These are phyloP conservation scores for Saturnispora silvae DNA, from an alignment of 805 yeast species.

Conservation along the genomic window DNA sequence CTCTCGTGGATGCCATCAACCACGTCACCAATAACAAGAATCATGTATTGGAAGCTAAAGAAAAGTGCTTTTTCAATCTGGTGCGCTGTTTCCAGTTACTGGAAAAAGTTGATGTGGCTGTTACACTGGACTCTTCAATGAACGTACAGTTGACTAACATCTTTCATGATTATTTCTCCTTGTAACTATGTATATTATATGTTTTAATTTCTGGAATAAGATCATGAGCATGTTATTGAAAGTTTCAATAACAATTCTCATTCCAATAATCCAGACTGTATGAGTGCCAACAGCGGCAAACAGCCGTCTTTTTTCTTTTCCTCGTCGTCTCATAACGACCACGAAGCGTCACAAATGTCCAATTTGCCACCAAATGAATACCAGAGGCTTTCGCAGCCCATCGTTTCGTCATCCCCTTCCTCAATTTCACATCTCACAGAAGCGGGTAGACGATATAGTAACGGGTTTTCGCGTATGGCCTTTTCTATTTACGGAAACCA, in stretches of 20 bases:
- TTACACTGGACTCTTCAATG: neutral
- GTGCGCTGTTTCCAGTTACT: conserved; percentile 6
- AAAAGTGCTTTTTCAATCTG: conserved; percentile 6
- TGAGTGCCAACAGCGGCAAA: neutral
- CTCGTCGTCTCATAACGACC: conserved; percentile 2
- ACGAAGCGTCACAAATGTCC: neutral
- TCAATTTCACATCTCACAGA: conserved; percentile 16
- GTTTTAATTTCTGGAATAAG: neutral
- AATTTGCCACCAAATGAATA: neutral
- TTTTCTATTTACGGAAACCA: conserved; percentile 44
- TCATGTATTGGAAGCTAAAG: neutral
- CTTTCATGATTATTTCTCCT: conserved; percentile 11
- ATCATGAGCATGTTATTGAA: neutral
- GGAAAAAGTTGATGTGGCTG: conserved; percentile 7
- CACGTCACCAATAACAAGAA: neutral
- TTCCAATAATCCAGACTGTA: too few relatives aligned
- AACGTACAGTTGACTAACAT: conserved; percentile 6
- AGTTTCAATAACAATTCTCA: too few relatives aligned
- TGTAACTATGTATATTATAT: neutral
- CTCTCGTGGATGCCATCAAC: neutral
- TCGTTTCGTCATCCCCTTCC: conserved; percentile 13
- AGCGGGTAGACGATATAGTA: conserved; percentile 22
- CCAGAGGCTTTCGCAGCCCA: neutral
- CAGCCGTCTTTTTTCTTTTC: conserved; percentile 7
- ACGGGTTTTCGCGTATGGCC: conserved; percentile 42